Evolutionary conservation across 2,329 filamentous ascomycete species (phyloP).

Genomic region (Diplodia scrobiculata): DNA sequence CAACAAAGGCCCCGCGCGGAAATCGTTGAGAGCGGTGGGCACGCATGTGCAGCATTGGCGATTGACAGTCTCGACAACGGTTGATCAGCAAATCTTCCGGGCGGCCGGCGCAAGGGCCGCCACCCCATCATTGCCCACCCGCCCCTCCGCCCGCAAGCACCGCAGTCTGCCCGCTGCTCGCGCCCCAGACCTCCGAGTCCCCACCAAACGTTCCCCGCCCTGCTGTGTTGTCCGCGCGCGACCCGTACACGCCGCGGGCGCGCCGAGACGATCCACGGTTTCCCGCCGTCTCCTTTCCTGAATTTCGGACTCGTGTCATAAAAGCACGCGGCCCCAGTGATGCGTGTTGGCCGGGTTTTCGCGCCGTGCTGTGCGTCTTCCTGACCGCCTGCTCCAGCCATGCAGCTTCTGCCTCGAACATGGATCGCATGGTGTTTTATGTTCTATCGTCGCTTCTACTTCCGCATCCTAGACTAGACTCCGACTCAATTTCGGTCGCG

Average conservation of each 20-base stretch:
- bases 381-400: background rate
- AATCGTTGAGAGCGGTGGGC: too few relatives aligned
- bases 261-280: slow-evolving; percentile 21
- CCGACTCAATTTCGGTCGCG: background rate
- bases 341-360: background rate
- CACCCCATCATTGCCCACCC: too few relatives aligned
- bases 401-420: background rate
- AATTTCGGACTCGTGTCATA: slow-evolving; percentile 5
- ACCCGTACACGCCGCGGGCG: slow-evolving; percentile 17
- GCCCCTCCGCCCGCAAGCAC: too few relatives aligned
- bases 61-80: too few relatives aligned
- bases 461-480: background rate
- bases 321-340: background rate
- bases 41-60: too few relatives aligned
- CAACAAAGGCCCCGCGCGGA: too few relatives aligned
- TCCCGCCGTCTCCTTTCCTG: background rate
- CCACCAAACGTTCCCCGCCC: slow-evolving; percentile 17
- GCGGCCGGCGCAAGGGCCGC: too few relatives aligned
- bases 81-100: too few relatives aligned
- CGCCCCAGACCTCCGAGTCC: slow-evolving; percentile 18
- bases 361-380: background rate
- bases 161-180: slow-evolving; percentile 4
- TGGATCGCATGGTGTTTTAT: slow-evolving; percentile 9
- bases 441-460: background rate
- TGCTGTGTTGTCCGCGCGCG: slow-evolving; percentile 26